Percentiles rank a stretch among this genome's conserved stretches.
Evolutionary conservation across 495 filamentous ascomycete species (phyloP).

Genomic region (Penicillium bialowiezense): DNA sequence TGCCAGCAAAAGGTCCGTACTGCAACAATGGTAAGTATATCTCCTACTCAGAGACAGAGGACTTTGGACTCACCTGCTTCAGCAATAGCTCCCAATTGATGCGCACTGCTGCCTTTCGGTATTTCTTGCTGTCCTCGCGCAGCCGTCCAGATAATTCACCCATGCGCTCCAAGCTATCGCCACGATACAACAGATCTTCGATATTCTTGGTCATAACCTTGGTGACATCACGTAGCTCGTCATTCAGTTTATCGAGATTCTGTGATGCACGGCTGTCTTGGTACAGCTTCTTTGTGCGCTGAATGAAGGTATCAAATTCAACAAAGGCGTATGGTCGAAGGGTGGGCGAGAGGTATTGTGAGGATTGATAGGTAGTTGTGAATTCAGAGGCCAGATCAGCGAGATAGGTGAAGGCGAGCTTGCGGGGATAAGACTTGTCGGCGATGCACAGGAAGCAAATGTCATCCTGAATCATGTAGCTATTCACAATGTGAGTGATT

Average conservation of each 20-base stretch:
- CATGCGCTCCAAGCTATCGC: constrained; percentile 95
- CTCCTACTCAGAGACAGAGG: not conserved
- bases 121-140: constrained; percentile 91
- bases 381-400: constrained; percentile 90
- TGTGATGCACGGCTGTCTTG: constrained; percentile 83
- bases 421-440: constrained; percentile 91
- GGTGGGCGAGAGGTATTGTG: constrained; percentile 68
- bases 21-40: constrained; percentile 30
- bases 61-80: constrained; percentile 67
- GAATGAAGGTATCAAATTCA: constrained; percentile 97
- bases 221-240: constrained; percentile 95
- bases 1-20: constrained; percentile 83
- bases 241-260: constrained; percentile 87
- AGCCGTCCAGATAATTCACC: constrained; percentile 85
- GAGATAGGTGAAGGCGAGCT: constrained; percentile 98
- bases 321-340: constrained; percentile 94
- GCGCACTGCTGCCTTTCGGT: constrained; percentile 84
- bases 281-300: constrained; percentile 89
- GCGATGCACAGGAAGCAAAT: constrained; percentile 91
- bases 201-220: constrained; percentile 99
- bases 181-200: constrained; percentile 92
- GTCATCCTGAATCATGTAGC: constrained; percentile 79
- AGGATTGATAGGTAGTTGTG: constrained; percentile 71
- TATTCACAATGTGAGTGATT: constrained; percentile 30
- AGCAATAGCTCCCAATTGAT: constrained; percentile 98